Evolutionary conservation across 2,329 filamentous ascomycete genomes (phyloP).

Genomic region (Diaporthe caulivora): DNA sequence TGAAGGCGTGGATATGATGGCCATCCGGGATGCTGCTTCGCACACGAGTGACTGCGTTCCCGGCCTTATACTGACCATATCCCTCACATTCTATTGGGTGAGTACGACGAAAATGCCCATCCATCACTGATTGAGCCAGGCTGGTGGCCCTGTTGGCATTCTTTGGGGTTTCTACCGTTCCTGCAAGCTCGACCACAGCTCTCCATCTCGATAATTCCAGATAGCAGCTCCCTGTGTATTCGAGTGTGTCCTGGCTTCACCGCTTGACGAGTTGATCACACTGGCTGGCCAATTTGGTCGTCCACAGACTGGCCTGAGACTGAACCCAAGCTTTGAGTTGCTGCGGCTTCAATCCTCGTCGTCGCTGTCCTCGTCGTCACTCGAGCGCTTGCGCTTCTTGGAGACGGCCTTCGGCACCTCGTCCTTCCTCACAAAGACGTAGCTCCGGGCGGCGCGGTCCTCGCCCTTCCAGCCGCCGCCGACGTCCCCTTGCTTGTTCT

Average conservation of each 20-base stretch:
- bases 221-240: neutral
- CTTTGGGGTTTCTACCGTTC: neutral
- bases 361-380: slow-evolving; percentile 46
- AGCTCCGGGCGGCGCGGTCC: slow-evolving; percentile 67
- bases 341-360: slow-evolving; percentile 46
- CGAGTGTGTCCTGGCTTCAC: neutral
- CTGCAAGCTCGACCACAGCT: no score
- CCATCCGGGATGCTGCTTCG: neutral
- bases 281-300: neutral
- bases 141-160: neutral
- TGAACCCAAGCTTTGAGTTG: neutral
- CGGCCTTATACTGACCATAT: neutral
- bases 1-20: neutral
- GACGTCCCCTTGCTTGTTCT: slow-evolving; percentile 57
- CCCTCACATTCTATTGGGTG: no score
- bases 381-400: slow-evolving; percentile 49
- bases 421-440: slow-evolving; percentile 71
- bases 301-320: neutral
- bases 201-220: neutral
- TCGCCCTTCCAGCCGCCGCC: slow-evolving; percentile 65
- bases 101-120: no score
- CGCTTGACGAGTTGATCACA: neutral
- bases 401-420: slow-evolving; percentile 52
- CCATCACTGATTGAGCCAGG: neutral
- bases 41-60: neutral